Evolutionary conservation across 441 rosid species (phyloP).

Genomic region (Omphalea diandra): DNA sequence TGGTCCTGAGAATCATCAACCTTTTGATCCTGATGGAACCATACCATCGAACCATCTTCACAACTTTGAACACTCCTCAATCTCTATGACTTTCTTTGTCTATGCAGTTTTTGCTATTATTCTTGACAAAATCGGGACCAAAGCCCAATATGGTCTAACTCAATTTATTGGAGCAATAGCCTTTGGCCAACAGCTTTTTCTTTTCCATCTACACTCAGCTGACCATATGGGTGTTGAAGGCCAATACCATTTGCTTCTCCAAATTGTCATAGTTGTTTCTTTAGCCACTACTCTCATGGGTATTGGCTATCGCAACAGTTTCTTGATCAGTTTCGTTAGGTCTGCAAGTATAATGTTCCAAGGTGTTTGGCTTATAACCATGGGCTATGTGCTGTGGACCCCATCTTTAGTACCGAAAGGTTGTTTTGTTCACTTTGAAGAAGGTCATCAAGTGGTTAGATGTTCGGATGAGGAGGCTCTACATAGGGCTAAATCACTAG

Average conservation of each 20-base stretch:
- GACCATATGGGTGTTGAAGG: slow-evolving; percentile 88
- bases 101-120: slow-evolving; percentile 59
- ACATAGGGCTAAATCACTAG: slow-evolving; percentile 70
- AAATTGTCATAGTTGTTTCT: slow-evolving; percentile 49
- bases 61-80: slow-evolving; percentile 81
- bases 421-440: slow-evolving; percentile 64
- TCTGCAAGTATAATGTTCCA: slow-evolving; percentile 65
- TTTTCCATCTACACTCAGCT: slow-evolving; percentile 81
- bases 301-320: slow-evolving; percentile 55
- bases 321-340: slow-evolving; percentile 67
- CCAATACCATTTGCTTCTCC: slow-evolving; percentile 74
- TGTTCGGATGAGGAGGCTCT: slow-evolving; percentile 52
- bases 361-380: slow-evolving; percentile 71
- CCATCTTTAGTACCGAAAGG: slow-evolving; percentile 63
- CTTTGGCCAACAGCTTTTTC: slow-evolving; percentile 62
- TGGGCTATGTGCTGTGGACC: slow-evolving; percentile 88
- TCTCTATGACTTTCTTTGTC: slow-evolving; percentile 59
- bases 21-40: slow-evolving; percentile 74
- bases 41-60: slow-evolving; percentile 83
- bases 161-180: slow-evolving; percentile 60
- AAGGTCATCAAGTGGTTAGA: slow-evolving; percentile 61
- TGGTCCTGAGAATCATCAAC: slow-evolving; percentile 73
- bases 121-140: slow-evolving; percentile 43
- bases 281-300: slow-evolving; percentile 62
- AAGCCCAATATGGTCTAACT: slow-evolving; percentile 38